Base-by-base conservation (phyloP, 1,284 basidiomycete genomes). In the Xerocomus minutiporus region DNA sequence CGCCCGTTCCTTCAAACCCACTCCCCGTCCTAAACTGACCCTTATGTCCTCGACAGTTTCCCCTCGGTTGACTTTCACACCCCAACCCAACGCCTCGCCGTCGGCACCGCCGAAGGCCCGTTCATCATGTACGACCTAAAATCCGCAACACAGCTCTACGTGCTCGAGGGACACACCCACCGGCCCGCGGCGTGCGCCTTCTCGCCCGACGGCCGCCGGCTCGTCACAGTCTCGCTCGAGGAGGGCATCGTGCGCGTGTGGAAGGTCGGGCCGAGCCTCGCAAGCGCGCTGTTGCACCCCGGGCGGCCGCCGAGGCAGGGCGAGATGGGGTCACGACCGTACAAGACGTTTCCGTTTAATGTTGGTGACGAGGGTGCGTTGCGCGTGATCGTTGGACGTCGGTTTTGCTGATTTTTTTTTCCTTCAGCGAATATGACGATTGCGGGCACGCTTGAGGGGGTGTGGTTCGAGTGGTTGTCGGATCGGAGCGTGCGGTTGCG, bases 51-150 rank as follows among this genome's bases (percentile, higher is more conserved):
- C 42, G 17, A 51, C 61, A 94, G 93, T 1, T 99, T 94, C 68
- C 94, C 94, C 0, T 88, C 86, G 0, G 85, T 98, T 12, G 92
- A 93, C 68, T 97, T 99, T 67, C 90, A 97, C 65, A 84, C 84
- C 68, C 73, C 77, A 2, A 86, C 83, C 1, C 96, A 99, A 67
- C 83, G 91, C 8, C 81, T 99, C 1, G 93, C 90, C 0, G 94
- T 98, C 0, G 97, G 97, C 0, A 97, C 96, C 0, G 85, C 83
- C 57, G 97, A 99, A 70, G 93, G 94, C 0, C 89, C 91, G 0
- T 84, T 93, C 44, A 84, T 98, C 59, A 93, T 98, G 83, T 98
- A 97, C 69, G 97, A 99, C 65, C 79, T 99, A 48, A 97, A 97
- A 71, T 94, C 94, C 0, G 94, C 93, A 0, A 97, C 92, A 2